These are phyloP conservation scores for Astragalus membranaceus DNA, from an alignment of 306 rosid species.

Conservation along the genomic window DNA sequence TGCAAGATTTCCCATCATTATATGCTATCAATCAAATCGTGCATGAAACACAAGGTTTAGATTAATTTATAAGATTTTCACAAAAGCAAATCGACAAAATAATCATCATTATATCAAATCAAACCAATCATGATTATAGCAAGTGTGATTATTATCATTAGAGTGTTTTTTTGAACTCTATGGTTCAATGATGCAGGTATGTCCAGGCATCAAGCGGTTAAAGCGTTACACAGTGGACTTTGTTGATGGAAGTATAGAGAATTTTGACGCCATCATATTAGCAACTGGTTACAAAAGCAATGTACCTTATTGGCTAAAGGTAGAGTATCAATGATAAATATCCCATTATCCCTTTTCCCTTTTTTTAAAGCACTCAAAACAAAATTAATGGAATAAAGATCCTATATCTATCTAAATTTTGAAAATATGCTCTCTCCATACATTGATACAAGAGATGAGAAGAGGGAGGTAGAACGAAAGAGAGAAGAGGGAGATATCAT, in stretches of 20 bases:
- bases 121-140: background rate
- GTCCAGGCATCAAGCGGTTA: conserved; percentile 58
- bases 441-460: no score
- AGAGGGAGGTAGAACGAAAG: no score
- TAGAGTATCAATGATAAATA: background rate
- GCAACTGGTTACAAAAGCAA: conserved; percentile 91
- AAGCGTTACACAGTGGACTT: conserved; percentile 53
- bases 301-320: conserved; percentile 87
- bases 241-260: conserved; percentile 41
- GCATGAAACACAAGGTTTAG: background rate
- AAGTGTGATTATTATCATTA: background rate
- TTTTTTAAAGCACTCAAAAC: background rate
- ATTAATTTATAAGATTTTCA: background rate
- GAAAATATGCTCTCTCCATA: background rate
- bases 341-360: background rate
- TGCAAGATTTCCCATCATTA: conserved; percentile 4
- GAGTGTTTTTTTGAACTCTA: background rate
- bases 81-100: background rate
- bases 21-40: conserved; percentile 7
- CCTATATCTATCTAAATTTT: background rate
- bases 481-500: no score
- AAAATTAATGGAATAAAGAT: conserved; percentile 1
- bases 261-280: conserved; percentile 57
- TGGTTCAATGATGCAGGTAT: conserved; percentile 34
- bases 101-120: background rate